Conservation (phyloP, 78 protist species). For the Dictyostelium firmibasis region DNA sequence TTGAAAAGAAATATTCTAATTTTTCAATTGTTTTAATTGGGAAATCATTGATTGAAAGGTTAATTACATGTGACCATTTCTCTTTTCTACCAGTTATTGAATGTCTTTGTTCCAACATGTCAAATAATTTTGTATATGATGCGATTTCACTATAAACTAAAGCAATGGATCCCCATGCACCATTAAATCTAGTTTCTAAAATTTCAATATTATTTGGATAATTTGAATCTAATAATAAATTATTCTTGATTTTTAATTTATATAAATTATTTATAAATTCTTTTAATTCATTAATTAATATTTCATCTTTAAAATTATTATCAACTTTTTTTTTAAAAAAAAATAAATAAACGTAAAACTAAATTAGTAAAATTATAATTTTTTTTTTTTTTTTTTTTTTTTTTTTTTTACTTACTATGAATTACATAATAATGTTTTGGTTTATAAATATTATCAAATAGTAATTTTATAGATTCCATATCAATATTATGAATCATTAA, state of each 20-base stretch:
- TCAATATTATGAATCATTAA: neutral
- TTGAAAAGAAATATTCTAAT: neutral
- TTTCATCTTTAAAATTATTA: neutral
- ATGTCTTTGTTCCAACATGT: conserved; percentile 11
- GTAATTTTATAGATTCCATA: neutral
- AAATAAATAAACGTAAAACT: too few species aligned
- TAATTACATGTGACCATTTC: conserved; percentile 41
- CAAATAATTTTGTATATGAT: conserved; percentile 1
- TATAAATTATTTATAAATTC: neutral
- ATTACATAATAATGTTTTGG: conserved; percentile 37
- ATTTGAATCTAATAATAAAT: neutral
- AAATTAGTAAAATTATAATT: too few species aligned
- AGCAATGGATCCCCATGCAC: conserved; percentile 44
- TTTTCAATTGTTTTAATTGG: neutral
- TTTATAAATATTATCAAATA: conserved; percentile 4
- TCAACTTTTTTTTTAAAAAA: neutral
- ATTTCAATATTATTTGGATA: neutral
- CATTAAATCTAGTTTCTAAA: neutral
- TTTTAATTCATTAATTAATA: neutral
- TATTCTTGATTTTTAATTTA: neutral
- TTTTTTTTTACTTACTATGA: conserved; percentile 5
- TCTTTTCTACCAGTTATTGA: neutral
- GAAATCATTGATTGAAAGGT: conserved; percentile 40
- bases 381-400: neutral
- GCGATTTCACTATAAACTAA: conserved; percentile 48